phyloP scores from a whole-genome alignment of 192 early-diverging fungal genomes.

The Glomus cerebriforme region DNA sequence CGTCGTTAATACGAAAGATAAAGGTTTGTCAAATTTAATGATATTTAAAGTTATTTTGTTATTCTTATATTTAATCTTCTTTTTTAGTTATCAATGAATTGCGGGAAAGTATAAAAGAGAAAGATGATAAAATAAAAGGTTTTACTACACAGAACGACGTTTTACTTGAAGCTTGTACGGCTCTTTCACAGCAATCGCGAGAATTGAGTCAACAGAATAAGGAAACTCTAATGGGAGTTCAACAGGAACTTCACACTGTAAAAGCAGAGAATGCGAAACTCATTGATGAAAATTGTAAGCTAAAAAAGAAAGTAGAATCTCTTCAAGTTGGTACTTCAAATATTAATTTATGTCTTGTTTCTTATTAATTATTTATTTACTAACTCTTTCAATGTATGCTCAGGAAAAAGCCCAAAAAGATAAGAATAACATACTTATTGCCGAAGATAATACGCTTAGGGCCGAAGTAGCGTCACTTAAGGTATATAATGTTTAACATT shows the following conservation, averaged over 20 bases:
- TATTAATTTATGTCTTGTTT: background rate
- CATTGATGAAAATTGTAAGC: background rate
- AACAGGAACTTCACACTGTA: background rate
- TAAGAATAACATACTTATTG: background rate
- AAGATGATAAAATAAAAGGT: background rate
- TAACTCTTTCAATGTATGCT: background rate
- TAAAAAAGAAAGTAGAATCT: background rate
- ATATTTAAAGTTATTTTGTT: background rate
- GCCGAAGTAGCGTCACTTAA: background rate
- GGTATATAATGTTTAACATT: background rate
- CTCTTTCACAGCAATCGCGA: background rate
- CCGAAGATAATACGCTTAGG: background rate
- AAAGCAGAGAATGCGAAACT: background rate
- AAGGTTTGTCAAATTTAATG: background rate
- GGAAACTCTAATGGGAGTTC: background rate
- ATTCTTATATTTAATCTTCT: background rate
- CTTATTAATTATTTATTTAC: background rate
- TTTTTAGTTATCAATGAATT: background rate
- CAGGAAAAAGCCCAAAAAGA: background rate
- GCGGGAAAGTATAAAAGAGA: background rate
- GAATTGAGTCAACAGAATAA: background rate
- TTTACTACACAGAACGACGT: background rate
- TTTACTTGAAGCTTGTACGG: background rate
- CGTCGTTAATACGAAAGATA: background rate
- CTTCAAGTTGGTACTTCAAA: background rate